These are phyloP conservation scores for Hymenoscyphus occultus DNA, from an alignment of 2,329 filamentous ascomycete genomes.

Conservation along the genomic window DNA sequence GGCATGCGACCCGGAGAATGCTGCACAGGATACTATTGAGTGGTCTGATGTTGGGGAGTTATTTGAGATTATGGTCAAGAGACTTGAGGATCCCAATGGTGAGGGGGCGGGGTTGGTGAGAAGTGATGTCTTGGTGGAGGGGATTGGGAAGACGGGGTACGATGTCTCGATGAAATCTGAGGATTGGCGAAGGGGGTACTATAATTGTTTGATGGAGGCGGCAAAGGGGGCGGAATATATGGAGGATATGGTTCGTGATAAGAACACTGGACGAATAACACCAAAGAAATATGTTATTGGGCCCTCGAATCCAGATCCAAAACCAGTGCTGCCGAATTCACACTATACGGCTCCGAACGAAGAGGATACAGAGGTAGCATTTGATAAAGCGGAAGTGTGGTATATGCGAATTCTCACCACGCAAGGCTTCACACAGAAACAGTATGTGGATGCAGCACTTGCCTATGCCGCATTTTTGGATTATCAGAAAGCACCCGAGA, in stretches of 20 bases:
- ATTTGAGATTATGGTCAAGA: slow-evolving; percentile 56
- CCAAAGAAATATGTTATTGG: slow-evolving; percentile 73
- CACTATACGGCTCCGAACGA: slow-evolving; percentile 61
- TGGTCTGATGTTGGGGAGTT: slow-evolving; percentile 66
- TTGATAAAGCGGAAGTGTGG: slow-evolving; percentile 67
- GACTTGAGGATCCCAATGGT: slow-evolving; percentile 64
- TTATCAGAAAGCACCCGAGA: slow-evolving; percentile 65
- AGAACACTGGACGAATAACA: slow-evolving; percentile 61
- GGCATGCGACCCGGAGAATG: too few species aligned
- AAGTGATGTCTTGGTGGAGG: slow-evolving; percentile 52
- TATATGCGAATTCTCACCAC: slow-evolving; percentile 83
- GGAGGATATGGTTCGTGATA: slow-evolving; percentile 75
- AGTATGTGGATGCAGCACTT: slow-evolving; percentile 77
- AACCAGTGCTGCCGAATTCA: slow-evolving; percentile 64
- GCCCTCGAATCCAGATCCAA: slow-evolving; percentile 78
- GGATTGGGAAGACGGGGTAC: slow-evolving; percentile 46
- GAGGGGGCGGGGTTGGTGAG: slow-evolving; percentile 65
- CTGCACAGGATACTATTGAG: slow-evolving; percentile 40
- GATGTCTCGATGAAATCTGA: slow-evolving; percentile 61
- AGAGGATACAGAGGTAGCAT: slow-evolving; percentile 70
- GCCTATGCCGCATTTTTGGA: slow-evolving; percentile 84
- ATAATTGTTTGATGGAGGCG: slow-evolving; percentile 73
- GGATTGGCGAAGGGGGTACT: slow-evolving; percentile 83
- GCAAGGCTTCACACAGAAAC: slow-evolving; percentile 71
- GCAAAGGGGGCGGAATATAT: slow-evolving; percentile 76